Conservation (phyloP, 495 filamentous ascomycete species). For the Mytilinidion resinicola region DNA sequence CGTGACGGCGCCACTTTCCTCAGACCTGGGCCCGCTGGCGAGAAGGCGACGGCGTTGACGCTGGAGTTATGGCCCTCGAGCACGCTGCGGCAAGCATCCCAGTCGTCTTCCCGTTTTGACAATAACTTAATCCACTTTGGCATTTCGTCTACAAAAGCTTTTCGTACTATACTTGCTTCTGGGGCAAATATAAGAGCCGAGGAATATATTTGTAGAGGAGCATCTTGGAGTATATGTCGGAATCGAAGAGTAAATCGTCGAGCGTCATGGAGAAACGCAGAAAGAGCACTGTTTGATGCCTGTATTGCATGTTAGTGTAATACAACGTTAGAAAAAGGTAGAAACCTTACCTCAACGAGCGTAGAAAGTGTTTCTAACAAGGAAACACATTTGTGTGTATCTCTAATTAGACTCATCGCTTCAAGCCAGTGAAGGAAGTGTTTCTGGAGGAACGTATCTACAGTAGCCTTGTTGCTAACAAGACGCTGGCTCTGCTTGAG, state of each 20-base stretch:
- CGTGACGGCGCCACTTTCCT: too few relatives aligned
- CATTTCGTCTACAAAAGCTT: too few relatives aligned
- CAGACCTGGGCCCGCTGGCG: neutral
- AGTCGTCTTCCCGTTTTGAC: too few relatives aligned
- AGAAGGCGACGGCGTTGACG: too few relatives aligned
- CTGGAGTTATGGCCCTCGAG: too few relatives aligned
- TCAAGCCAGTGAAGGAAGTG: slow-evolving; percentile 46
- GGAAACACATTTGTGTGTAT: neutral
- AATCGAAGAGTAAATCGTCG: slow-evolving; percentile 33
- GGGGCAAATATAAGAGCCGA: too few relatives aligned
- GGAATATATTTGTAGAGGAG: slow-evolving; percentile 30
- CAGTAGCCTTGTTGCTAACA: slow-evolving; percentile 23
- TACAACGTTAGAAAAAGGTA: neutral
- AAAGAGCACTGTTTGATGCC: neutral
- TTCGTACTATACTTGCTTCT: too few relatives aligned
- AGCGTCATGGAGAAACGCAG: slow-evolving; percentile 35
- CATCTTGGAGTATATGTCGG: slow-evolving; percentile 19
- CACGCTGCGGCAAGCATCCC: too few relatives aligned
- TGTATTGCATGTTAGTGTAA: neutral
- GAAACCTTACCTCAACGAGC: neutral
- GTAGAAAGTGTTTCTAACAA: neutral
- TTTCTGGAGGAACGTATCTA: slow-evolving; percentile 35
- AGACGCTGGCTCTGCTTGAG: slow-evolving; percentile 28
- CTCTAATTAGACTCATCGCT: slow-evolving; percentile 35
- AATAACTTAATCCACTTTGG: too few relatives aligned